These are phyloP conservation scores for Setomelanomma holmii DNA, from an alignment of 2,329 filamentous ascomycete genomes.

Conservation along the genomic window DNA sequence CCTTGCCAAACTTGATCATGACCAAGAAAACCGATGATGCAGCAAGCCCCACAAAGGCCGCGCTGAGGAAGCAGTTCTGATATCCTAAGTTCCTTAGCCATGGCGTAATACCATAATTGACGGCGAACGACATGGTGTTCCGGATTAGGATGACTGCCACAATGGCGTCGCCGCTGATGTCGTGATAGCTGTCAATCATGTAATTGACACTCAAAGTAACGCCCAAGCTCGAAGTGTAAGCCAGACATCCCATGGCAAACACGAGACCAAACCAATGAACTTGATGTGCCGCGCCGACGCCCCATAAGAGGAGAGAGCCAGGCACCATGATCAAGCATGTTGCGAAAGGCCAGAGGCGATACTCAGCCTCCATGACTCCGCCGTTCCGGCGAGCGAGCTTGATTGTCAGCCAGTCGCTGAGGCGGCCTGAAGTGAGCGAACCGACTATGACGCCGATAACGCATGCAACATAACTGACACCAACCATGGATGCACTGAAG, in stretches of 20 bases:
- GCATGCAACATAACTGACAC: slow-evolving; percentile 28
- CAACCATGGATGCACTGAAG: slow-evolving; percentile 32
- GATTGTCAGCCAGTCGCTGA: slow-evolving; percentile 35
- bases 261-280: slow-evolving; percentile 60
- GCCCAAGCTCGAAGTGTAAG: slow-evolving; percentile 43
- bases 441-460: slow-evolving; percentile 28
- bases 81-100: slow-evolving; percentile 54
- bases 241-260: slow-evolving; percentile 53
- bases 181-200: slow-evolving; percentile 58
- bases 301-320: slow-evolving; percentile 57
- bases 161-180: slow-evolving; percentile 58
- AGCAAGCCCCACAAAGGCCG: slow-evolving; percentile 53
- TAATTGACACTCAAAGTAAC: slow-evolving; percentile 55
- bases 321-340: slow-evolving; percentile 53
- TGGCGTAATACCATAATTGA: slow-evolving; percentile 59
- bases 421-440: slow-evolving; percentile 24
- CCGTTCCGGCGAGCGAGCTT: slow-evolving; percentile 46
- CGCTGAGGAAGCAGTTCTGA: slow-evolving; percentile 53
- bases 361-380: slow-evolving; percentile 51
- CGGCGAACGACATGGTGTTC: slow-evolving; percentile 60
- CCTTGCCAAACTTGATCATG: slow-evolving; percentile 60
- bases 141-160: slow-evolving; percentile 59
- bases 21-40: slow-evolving; percentile 49
- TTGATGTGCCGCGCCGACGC: slow-evolving; percentile 57
- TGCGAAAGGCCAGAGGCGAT: slow-evolving; percentile 50